phyloP scores from a whole-genome alignment of 2,329 filamentous ascomycete species.

The Venturiaceae sp. region DNA sequence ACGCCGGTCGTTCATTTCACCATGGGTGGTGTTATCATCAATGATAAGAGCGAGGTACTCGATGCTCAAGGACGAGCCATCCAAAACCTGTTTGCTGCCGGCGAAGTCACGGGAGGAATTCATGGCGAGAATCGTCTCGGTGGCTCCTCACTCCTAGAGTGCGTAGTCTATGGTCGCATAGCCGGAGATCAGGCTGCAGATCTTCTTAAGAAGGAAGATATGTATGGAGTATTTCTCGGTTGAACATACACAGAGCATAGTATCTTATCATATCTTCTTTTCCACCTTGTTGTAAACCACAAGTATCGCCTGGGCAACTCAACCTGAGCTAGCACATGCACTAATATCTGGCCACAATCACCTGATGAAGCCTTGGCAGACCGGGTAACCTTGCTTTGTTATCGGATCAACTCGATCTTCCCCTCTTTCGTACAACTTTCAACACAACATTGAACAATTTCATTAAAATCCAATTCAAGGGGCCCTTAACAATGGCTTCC shows the following conservation, averaged over 20 bases:
- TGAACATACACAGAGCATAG: too few species aligned
- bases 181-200: constrained; percentile 41
- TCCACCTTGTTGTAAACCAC: too few species aligned
- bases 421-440: background rate
- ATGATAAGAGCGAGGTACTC: constrained; percentile 43
- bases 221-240: background rate
- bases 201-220: too few species aligned
- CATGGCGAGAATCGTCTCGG: constrained; percentile 55
- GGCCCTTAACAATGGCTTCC: too few species aligned
- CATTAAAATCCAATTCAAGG: too few species aligned
- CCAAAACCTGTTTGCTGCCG: constrained; percentile 50
- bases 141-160: constrained; percentile 52
- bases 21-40: constrained; percentile 54
- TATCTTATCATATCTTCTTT: too few species aligned
- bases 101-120: constrained; percentile 55
- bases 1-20: constrained; percentile 59
- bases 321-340: too few species aligned
- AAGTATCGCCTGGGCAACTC: too few species aligned
- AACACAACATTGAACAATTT: background rate
- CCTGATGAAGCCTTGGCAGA: too few species aligned
- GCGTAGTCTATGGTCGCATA: constrained; percentile 53
- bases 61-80: constrained; percentile 33
- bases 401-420: background rate
- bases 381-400: background rate
- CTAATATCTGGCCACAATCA: too few species aligned